Percentiles rank a stretch among this genome's conserved stretches.
These are phyloP conservation scores for Phytophthora kernoviae DNA, from an alignment of 352 stramenopile species.

Conservation along the genomic window DNA sequence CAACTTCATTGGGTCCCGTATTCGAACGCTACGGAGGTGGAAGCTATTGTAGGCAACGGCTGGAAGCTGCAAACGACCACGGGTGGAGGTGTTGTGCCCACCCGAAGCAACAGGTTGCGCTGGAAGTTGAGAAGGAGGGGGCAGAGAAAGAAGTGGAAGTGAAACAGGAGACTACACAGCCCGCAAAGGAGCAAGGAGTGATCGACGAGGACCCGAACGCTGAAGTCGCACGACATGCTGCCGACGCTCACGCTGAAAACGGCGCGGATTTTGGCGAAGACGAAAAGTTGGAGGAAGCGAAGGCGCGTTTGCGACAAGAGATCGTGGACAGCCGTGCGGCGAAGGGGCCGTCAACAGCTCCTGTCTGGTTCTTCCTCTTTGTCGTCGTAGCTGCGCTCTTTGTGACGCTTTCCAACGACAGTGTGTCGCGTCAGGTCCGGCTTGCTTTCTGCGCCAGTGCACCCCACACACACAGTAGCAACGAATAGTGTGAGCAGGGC, in stretches of 20 bases:
- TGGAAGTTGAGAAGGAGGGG: constrained; percentile 15
- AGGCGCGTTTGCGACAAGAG: constrained; percentile 52
- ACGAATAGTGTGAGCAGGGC: constrained; percentile 17
- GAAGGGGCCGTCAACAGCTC: constrained; percentile 34
- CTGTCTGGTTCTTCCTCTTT: constrained; percentile 61
- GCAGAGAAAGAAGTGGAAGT: constrained; percentile 2
- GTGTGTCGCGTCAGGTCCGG: constrained; percentile 57
- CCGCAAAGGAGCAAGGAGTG: constrained; percentile 19
- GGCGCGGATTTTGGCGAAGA: constrained; percentile 45
- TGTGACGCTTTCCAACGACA: constrained; percentile 73
- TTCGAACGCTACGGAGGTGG: constrained; percentile 52
- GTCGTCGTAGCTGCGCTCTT: constrained; percentile 57
- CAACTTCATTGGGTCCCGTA: constrained; percentile 81
- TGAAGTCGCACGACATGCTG: constrained; percentile 28
- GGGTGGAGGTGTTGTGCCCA: constrained; percentile 7
- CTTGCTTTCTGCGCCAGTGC: constrained; percentile 20
- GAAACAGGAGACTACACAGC: constrained; percentile 16
- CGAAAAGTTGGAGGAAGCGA: constrained; percentile 32
- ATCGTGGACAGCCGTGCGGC: constrained; percentile 33
- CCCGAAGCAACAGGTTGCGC: constrained; percentile 23
- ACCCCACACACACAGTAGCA: constrained; percentile 30
- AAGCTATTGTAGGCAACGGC: constrained; percentile 48
- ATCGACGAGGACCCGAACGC: constrained; percentile 40
- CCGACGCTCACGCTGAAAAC: constrained; percentile 46
- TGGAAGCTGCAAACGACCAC: constrained; percentile 47